Base-by-base conservation (phyloP, 805 yeast genomes). In the Candida manassasensis region DNA sequence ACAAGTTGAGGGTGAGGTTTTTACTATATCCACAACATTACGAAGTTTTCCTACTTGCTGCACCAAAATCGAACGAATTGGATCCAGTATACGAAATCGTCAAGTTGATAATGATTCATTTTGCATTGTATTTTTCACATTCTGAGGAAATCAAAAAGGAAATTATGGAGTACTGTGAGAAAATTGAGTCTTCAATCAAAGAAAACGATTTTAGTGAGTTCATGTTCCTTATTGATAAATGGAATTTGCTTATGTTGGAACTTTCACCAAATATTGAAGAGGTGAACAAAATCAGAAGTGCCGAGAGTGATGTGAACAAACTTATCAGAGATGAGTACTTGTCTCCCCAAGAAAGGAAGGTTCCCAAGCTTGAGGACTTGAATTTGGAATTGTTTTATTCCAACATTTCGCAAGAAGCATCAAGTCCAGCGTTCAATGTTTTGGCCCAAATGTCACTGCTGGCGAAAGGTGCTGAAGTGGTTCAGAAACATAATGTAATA, bases 1-100 rank as follows among this genome's bases (percentile, higher is more conserved):
- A 62, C 37, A 51, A 44, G 16, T 41, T 67, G 2, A 51, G 56
- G 25, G 40, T 67, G 1, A 43, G 71, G 27, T 59, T 57, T 41
- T 46, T 67, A 9, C 38, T 69, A 50, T 47, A 61, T 37, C 77
- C 79, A 1, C 58, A 63, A 27, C 71, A 75, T 41, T 53, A 53
- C 21, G 85, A 79, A 45, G 60, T 62, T 27, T 79, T 71, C 41
- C 41, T 67, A 6, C 53, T 79, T 24, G 71, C 72, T 3, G 55
- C 59, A 11, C 75, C 81, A 4, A 75, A 73, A 40, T 69, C 69
- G 40, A 75, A 75, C 36, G 79, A 73, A 39, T 63, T 77, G 27
- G 79, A 80, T 48, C 85, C 88, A 4, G 59, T 79, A 30, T 71
- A 65, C 33, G 90, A 83, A 46, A 67, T 82, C 36, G 81, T 77